Evolutionary conservation across 2,329 filamentous ascomycete species (phyloP).

Genomic region (Septoria petroselini): DNA sequence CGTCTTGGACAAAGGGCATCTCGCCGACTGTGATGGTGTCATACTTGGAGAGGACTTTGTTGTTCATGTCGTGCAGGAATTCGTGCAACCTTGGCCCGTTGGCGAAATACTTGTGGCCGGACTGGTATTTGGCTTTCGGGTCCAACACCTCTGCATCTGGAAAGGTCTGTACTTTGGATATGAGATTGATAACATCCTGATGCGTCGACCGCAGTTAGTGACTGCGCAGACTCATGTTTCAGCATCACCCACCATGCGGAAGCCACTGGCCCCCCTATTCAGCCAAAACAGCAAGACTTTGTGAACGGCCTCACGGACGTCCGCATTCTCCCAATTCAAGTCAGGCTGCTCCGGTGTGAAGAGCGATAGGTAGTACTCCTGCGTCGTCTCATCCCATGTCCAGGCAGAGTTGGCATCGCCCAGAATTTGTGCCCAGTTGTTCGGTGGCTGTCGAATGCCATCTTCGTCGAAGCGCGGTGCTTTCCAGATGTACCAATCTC

Average conservation of each 20-base stretch:
- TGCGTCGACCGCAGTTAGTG: background rate
- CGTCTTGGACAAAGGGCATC: conserved; percentile 54
- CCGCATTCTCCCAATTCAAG: conserved; percentile 49
- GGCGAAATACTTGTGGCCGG: conserved; percentile 51
- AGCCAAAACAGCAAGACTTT: conserved; percentile 50
- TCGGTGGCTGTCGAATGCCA: conserved; percentile 58
- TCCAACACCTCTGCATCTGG: conserved; percentile 45
- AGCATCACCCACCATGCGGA: conserved; percentile 39
- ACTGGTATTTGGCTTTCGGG: conserved; percentile 45
- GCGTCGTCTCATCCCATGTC: conserved; percentile 48
- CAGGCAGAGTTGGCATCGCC: conserved; percentile 41
- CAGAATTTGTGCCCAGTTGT: conserved; percentile 48
- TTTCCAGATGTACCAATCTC: conserved; percentile 67
- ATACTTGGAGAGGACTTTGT: conserved; percentile 54
- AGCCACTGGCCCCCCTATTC: conserved; percentile 45
- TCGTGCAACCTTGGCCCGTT: conserved; percentile 60
- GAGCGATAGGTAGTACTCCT: conserved; percentile 49
- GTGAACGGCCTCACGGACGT: conserved; percentile 46
- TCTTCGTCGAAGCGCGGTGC: conserved; percentile 53
- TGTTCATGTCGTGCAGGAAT: conserved; percentile 54
- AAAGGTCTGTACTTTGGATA: conserved; percentile 46
- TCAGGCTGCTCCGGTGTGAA: conserved; percentile 50
- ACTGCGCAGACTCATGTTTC: background rate
- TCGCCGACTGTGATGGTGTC: conserved; percentile 60
- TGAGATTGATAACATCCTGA: conserved; percentile 49